phyloP scores from a whole-genome alignment of 2,329 filamentous ascomycete species.

The Fusarium haematococcum region DNA sequence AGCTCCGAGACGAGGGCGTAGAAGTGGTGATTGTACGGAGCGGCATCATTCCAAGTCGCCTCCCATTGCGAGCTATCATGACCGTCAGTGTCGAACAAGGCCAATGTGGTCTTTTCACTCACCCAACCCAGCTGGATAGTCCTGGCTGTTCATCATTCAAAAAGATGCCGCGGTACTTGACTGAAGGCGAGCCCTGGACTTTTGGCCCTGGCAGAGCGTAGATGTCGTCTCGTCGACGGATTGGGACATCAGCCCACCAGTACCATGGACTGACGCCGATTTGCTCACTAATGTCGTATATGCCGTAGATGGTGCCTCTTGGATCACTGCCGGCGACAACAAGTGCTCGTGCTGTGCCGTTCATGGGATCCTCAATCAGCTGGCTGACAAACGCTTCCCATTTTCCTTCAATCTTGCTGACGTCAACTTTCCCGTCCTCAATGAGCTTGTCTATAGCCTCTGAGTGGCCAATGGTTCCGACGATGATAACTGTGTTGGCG shows the following conservation, averaged over 20 bases:
- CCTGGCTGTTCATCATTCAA: conserved; percentile 64
- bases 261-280: conserved; percentile 69
- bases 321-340: conserved; percentile 70
- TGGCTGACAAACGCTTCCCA: conserved; percentile 78
- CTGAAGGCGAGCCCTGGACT: conserved; percentile 60
- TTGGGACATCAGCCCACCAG: conserved; percentile 70
- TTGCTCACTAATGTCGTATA: conserved; percentile 71
- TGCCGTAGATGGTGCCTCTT: conserved; percentile 69
- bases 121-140: conserved; percentile 64
- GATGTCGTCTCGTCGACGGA: conserved; percentile 58
- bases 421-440: conserved; percentile 66
- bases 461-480: conserved; percentile 75
- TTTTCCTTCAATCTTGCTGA: conserved; percentile 66
- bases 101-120: neutral
- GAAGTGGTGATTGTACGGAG: conserved; percentile 72
- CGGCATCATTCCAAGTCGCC: conserved; percentile 53
- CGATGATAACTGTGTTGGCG: conserved; percentile 71
- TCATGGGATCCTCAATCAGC: conserved; percentile 62
- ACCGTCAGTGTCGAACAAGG: neutral
- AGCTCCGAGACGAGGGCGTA: conserved; percentile 79
- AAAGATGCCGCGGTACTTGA: conserved; percentile 72
- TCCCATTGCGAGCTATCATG: conserved; percentile 53
- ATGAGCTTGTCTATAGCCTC: conserved; percentile 70
- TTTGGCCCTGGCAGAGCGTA: conserved; percentile 56
- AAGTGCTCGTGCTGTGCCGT: conserved; percentile 56